Conservation (phyloP, 192 early-diverging fungal species). For the Coemansia sp. region DNA sequence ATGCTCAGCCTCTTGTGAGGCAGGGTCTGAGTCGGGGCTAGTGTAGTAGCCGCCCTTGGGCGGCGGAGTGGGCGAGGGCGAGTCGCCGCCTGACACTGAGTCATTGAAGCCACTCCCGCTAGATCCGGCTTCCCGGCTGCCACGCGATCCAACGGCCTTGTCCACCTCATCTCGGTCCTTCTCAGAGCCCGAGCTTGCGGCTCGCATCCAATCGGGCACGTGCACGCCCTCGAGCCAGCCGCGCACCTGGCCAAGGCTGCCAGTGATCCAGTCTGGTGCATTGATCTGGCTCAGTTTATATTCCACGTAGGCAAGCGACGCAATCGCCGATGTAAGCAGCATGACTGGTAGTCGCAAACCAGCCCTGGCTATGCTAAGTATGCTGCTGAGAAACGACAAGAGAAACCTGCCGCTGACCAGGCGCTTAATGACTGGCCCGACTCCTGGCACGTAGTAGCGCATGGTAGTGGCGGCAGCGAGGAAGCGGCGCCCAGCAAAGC, state of each 20-base stretch:
- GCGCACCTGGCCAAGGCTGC: constrained; percentile 34
- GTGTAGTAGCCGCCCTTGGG: constrained; percentile 54
- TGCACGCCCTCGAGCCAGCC: constrained; percentile 49
- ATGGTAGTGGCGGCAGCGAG: constrained; percentile 36
- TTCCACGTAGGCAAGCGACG: constrained; percentile 50
- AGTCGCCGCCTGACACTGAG: constrained; percentile 17
- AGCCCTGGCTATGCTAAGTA: constrained; percentile 17
- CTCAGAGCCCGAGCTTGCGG: constrained; percentile 12
- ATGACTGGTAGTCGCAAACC: constrained; percentile 46
- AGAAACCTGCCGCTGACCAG: constrained; percentile 29
- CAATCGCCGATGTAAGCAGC: constrained; percentile 48
- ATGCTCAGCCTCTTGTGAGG: constrained; percentile 8
- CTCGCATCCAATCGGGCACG: constrained; percentile 38
- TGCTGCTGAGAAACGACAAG: constrained; percentile 27
- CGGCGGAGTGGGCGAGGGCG: constrained; percentile 16
- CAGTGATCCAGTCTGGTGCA: constrained; percentile 51
- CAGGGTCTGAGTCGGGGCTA: constrained; percentile 23
- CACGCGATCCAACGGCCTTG: constrained; percentile 26
- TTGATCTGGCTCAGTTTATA: constrained; percentile 54
- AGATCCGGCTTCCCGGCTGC: constrained; percentile 17
- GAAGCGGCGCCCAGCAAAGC: constrained; percentile 32
- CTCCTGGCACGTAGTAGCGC: constrained; percentile 47
- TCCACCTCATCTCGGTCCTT: constrained; percentile 8
- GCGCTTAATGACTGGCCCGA: constrained; percentile 22
- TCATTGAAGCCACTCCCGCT: constrained; percentile 9